phyloP scores from a whole-genome alignment of 768 basidiomycete genomes.

The Cyclocybe cylindracea region DNA sequence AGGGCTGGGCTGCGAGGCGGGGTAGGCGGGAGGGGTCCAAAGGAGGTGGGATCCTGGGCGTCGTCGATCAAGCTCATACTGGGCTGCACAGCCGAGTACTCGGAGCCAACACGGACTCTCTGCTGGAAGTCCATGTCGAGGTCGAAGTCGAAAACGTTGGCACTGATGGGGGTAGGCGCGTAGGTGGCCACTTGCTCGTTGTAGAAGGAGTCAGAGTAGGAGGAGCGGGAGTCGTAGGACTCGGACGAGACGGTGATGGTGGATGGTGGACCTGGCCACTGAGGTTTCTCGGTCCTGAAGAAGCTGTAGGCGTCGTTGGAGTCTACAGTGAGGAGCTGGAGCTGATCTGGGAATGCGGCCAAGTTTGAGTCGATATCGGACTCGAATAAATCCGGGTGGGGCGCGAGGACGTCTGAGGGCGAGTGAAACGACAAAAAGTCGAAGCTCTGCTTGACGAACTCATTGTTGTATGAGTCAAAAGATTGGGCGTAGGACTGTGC shows the following conservation, averaged over 20 bases:
- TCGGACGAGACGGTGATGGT: slow-evolving; percentile 80
- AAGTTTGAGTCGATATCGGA: slow-evolving; percentile 76
- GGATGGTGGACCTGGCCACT: slow-evolving; percentile 65
- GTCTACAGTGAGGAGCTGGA: slow-evolving; percentile 65
- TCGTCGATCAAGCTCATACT: slow-evolving; percentile 37
- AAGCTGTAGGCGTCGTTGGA: slow-evolving; percentile 65
- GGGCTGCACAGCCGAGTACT: slow-evolving; percentile 49
- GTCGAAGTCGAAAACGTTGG: slow-evolving; percentile 61
- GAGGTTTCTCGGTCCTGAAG: slow-evolving; percentile 63
- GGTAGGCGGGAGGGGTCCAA: slow-evolving; percentile 57
- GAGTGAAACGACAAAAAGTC: slow-evolving; percentile 73
- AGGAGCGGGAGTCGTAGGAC: slow-evolving; percentile 71
- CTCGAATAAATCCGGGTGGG: slow-evolving; percentile 83
- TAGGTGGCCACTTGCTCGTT: slow-evolving; percentile 57
- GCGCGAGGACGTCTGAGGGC: slow-evolving; percentile 71
- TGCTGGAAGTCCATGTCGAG: slow-evolving; percentile 72
- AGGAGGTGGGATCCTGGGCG: slow-evolving; percentile 57
- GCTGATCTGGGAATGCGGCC: slow-evolving; percentile 65
- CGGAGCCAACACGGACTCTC: slow-evolving; percentile 58
- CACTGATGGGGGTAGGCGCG: slow-evolving; percentile 28
- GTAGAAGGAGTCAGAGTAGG: slow-evolving; percentile 70
- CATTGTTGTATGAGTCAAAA: slow-evolving; percentile 34
- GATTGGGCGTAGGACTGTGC: slow-evolving; percentile 29
- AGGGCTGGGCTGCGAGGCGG: slow-evolving; percentile 53
- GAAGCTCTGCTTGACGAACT: slow-evolving; percentile 45